phyloP scores from a whole-genome alignment of 2,329 filamentous ascomycete species.

The Colletotrichum gloeosporioides region DNA sequence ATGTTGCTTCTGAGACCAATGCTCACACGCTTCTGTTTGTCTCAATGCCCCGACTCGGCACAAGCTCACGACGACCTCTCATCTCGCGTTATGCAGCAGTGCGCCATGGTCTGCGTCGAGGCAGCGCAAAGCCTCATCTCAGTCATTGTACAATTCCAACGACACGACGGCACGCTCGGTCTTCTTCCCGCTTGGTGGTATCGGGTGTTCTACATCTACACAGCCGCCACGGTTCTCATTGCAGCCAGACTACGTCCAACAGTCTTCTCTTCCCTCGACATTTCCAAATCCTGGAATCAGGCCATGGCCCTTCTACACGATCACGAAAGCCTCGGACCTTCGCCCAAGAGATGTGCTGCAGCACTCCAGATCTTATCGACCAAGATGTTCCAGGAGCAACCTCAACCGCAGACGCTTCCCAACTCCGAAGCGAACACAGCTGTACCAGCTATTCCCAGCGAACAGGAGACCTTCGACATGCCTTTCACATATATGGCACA shows the following conservation, averaged over 20 bases:
- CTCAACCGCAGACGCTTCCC: background rate
- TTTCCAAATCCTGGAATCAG: slow-evolving; percentile 35
- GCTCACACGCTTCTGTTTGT: slow-evolving; percentile 35
- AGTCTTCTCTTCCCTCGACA: slow-evolving; percentile 29
- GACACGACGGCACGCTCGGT: slow-evolving; percentile 34
- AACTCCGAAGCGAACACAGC: background rate
- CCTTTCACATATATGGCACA: slow-evolving; percentile 3
- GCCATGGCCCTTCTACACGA: slow-evolving; percentile 36
- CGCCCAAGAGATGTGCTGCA: slow-evolving; percentile 35
- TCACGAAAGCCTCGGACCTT: slow-evolving; percentile 38
- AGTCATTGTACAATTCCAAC: slow-evolving; percentile 32
- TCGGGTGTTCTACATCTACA: slow-evolving; percentile 41
- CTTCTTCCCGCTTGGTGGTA: slow-evolving; percentile 46
- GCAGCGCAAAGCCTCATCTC: slow-evolving; percentile 38
- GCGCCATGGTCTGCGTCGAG: slow-evolving; percentile 37
- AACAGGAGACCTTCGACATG: slow-evolving; percentile 13
- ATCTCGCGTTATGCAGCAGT: slow-evolving; percentile 34
- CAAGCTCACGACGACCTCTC: slow-evolving; percentile 26
- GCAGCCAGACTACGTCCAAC: slow-evolving; percentile 39
- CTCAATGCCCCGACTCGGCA: slow-evolving; percentile 21
- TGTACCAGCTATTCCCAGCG: background rate
- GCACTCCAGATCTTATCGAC: slow-evolving; percentile 38
- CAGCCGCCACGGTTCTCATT: slow-evolving; percentile 39
- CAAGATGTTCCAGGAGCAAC: slow-evolving; percentile 33
- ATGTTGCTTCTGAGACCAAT: slow-evolving; percentile 38